These are phyloP conservation scores for Citropsis articulata DNA, from an alignment of 345 rosid genomes.

Conservation along the genomic window DNA sequence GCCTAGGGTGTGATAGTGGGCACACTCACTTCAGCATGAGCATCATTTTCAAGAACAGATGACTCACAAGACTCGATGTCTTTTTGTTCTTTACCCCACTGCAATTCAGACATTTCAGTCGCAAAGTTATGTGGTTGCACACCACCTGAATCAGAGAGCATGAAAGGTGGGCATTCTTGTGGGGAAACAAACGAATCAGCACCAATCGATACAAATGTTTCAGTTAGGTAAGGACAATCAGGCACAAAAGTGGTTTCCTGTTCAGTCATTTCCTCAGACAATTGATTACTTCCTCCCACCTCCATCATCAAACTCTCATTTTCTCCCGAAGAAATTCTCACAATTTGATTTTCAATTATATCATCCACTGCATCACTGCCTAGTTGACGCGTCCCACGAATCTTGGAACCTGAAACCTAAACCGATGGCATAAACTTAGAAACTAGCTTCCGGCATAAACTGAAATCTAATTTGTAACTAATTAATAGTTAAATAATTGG, in stretches of 20 bases:
- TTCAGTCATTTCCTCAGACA: constrained; percentile 18
- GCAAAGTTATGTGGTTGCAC: constrained; percentile 34
- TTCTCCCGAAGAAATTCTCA: background rate
- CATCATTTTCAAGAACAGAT: constrained; percentile 26
- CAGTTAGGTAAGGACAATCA: constrained; percentile 18
- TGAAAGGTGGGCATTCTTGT: constrained; percentile 22
- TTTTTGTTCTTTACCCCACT: constrained; percentile 21
- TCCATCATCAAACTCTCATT: background rate
- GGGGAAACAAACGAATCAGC: constrained; percentile 30
- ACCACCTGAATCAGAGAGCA: constrained; percentile 30
- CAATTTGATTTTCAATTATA: constrained; percentile 19
- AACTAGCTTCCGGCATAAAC: background rate
- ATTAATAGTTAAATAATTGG: background rate
- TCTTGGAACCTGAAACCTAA: constrained; percentile 40
- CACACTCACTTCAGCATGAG: constrained; percentile 23
- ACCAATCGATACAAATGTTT: constrained; percentile 18
- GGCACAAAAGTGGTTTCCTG: constrained; percentile 23
- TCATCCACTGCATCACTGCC: constrained; percentile 23
- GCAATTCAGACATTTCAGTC: constrained; percentile 27
- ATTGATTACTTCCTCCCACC: background rate
- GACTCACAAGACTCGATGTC: constrained; percentile 28
- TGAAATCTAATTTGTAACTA: background rate
- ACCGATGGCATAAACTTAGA: constrained; percentile 2
- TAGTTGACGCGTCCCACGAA: constrained; percentile 20
- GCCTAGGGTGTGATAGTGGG: no score